Conservation (phyloP, 345 rosid species). For the Geranium rotundifolium region DNA sequence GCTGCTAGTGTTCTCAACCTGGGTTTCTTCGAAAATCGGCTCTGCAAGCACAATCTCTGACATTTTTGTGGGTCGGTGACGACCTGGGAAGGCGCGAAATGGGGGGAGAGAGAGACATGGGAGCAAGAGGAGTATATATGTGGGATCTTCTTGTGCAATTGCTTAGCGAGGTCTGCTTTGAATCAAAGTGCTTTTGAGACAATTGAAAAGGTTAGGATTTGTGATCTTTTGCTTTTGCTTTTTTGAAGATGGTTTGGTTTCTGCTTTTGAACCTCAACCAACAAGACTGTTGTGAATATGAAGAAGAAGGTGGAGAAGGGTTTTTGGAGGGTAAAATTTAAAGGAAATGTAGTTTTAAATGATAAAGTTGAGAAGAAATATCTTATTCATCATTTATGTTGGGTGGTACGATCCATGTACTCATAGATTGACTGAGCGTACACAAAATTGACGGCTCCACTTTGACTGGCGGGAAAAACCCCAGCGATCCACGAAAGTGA, state of each 20-base stretch:
- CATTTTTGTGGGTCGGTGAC: neutral
- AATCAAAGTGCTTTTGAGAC: neutral
- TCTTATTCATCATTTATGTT: too few species aligned
- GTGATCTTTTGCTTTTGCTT: neutral
- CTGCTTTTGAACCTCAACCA: neutral
- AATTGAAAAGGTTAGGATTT: neutral
- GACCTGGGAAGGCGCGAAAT: neutral
- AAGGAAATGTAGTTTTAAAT: neutral
- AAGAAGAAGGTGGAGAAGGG: neutral
- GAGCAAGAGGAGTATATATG: neutral
- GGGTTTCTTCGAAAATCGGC: neutral
- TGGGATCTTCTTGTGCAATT: neutral
- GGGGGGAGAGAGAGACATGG: neutral
- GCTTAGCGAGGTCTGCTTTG: neutral
- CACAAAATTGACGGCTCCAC: too few species aligned
- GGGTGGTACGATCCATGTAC: too few species aligned
- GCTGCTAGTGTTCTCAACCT: conserved; percentile 12
- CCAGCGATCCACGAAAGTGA: too few species aligned
- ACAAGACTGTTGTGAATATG: neutral
- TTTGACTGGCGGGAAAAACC: too few species aligned
- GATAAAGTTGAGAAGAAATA: neutral
- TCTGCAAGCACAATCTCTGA: neutral
- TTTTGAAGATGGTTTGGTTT: neutral
- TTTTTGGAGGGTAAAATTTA: neutral
- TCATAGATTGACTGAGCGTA: too few species aligned